These are phyloP conservation scores for Salix brachista DNA, from an alignment of 345 rosid species.

Conservation along the genomic window DNA sequence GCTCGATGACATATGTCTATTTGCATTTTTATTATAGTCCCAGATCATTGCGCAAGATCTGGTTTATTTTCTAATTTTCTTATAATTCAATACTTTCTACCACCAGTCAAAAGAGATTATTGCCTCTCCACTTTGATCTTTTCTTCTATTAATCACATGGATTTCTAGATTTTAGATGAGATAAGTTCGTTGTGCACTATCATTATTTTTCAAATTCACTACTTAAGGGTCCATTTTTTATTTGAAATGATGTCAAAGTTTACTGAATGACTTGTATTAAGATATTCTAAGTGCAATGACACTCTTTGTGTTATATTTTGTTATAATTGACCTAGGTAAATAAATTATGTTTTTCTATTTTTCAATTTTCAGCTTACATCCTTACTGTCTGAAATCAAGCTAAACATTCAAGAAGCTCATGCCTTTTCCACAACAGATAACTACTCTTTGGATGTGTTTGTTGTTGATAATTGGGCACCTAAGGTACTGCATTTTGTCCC, in stretches of 20 bases:
- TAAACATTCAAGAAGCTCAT: conserved; percentile 77
- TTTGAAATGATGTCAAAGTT: background rate
- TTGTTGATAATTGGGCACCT: conserved; percentile 54
- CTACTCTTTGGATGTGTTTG: conserved; percentile 71
- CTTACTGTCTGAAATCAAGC: conserved; percentile 54
- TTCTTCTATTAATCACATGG: background rate
- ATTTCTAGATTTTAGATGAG: background rate
- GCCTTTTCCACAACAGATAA: conserved; percentile 66
- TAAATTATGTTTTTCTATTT: background rate
- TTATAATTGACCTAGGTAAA: background rate
- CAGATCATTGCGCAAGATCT: background rate
- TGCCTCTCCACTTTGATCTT: background rate
- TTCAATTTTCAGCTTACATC: conserved; percentile 54
- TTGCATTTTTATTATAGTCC: background rate
- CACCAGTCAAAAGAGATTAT: background rate
- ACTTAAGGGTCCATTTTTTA: background rate
- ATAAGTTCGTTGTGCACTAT: background rate
- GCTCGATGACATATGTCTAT: background rate
- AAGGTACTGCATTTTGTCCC: conserved; percentile 37
- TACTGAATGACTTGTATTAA: background rate
- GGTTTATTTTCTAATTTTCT: background rate
- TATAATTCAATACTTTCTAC: background rate
- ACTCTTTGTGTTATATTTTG: background rate
- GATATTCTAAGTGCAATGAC: background rate
- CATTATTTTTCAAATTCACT: background rate